Evolutionary conservation across 768 basidiomycete genomes (phyloP), one percentile per base, ranked within the genome.

Genomic region (Cystofilobasidium capitatum): DNA sequence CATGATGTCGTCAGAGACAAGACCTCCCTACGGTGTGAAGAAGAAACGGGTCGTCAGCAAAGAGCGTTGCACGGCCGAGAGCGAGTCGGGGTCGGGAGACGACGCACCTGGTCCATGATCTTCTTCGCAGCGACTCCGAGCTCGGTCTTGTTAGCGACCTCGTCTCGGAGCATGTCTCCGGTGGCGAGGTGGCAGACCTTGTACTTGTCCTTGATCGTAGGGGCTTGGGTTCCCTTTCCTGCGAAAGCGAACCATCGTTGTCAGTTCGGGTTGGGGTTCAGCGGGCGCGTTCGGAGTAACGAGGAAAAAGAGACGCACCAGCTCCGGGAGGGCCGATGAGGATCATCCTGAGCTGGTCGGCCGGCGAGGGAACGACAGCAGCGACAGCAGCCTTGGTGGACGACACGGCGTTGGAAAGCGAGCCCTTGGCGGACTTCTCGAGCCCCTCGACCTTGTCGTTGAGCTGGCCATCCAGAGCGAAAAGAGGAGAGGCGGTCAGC

Each of bases 221-320:
- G 94, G 0, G 92, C 96, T 78, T 99, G 96, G 3, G 96, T 99
- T 33, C 96, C 96, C 82, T 99, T 99, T 72, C 94, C 94, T 96
- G 75, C 40, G 66, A 16, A 45, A 5, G 33, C 31, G 58, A 22
- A 33, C 10, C 24, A 58, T 10, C 8, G 42, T 44, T 22, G 22
- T 44, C 26, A 9, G 24, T 20, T 6, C 22, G 31, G 24, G 29
- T 22, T 26, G 29, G 20, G 24, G 4, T 1, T 36, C 14, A 33
- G 31, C 16, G n/a, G n/a, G n/a, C n/a, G 39, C 36, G 49, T n/a
- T 35, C 31, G 26, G 42, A 26, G 51, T 47, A 60, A 40, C 24
- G 39, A 58, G 47, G 35, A 35, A 58, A 10, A n/a, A n/a, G n/a
- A n/a, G 33, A 51, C 26, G 22, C 72, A 94, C 94, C 94, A 75